These are phyloP conservation scores for Candida koratica DNA, from an alignment of 805 yeast genomes.

Conservation along the genomic window DNA sequence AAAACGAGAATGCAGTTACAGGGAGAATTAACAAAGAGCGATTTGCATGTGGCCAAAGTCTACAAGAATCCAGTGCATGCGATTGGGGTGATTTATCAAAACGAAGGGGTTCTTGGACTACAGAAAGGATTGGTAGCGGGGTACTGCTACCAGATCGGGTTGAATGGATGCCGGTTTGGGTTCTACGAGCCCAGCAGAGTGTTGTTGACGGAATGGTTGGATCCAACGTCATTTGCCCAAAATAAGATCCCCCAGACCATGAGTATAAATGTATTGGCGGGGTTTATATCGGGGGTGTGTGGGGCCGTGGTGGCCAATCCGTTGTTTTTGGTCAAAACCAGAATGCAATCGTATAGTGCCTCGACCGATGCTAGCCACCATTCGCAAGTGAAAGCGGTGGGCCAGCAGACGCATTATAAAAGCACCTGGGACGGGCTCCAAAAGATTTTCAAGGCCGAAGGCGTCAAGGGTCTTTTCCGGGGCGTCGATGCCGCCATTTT, in stretches of 20 bases:
- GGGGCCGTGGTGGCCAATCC: slow-evolving; percentile 94
- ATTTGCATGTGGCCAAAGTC: slow-evolving; percentile 44
- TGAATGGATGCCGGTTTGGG: slow-evolving; percentile 93
- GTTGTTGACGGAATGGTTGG: slow-evolving; percentile 49
- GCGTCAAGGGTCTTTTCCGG: slow-evolving; percentile 72
- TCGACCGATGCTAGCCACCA: slow-evolving; percentile 1
- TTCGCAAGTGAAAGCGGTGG: slow-evolving; percentile 41
- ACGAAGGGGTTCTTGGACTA: slow-evolving; percentile 83
- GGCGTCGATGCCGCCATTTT: slow-evolving; percentile 94
- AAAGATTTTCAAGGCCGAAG: slow-evolving; percentile 62
- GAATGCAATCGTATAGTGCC: slow-evolving; percentile 81
- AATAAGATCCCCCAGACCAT: slow-evolving; percentile 32
- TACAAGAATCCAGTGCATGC: slow-evolving; percentile 90
- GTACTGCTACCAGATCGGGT: slow-evolving; percentile 81
- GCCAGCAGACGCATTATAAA: slow-evolving; percentile 88
- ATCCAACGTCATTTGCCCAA: slow-evolving; percentile 44
- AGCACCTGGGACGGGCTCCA: slow-evolving; percentile 65
- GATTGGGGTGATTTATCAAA: slow-evolving; percentile 58
- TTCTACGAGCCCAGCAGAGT: slow-evolving; percentile 85
- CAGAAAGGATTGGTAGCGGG: slow-evolving; percentile 91
- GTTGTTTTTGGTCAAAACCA: slow-evolving; percentile 83
- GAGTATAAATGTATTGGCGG: slow-evolving; percentile 69
- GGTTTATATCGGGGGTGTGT: slow-evolving; percentile 78
- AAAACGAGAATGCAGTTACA: slow-evolving; percentile 96
- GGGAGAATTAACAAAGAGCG: slow-evolving; percentile 71